A percentile compares a stretch with the other conserved stretches of the same genome.
phyloP scores from a whole-genome alignment of 192 early-diverging fungal genomes.

The Podila epicladia region DNA sequence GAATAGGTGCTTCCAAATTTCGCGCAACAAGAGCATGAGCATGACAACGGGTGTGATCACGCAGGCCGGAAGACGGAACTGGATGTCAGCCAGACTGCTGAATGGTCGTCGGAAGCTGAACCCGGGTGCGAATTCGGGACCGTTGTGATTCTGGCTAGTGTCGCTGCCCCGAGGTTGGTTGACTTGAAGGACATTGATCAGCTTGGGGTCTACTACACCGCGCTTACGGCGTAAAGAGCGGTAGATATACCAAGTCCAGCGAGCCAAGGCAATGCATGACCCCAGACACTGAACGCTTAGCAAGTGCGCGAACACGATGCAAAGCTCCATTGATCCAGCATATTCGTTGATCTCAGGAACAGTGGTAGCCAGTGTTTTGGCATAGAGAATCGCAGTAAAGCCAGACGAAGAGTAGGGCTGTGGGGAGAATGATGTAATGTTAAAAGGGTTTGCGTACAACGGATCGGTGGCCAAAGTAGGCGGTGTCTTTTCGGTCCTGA shows the following conservation, averaged over 20 bases:
- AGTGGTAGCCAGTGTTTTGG: not conserved
- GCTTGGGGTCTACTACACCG: conserved; percentile 6
- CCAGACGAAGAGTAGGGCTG: conserved; percentile 1
- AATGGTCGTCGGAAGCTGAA: conserved; percentile 10
- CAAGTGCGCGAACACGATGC: conserved; percentile 20
- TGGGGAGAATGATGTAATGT: not conserved
- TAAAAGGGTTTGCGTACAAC: not conserved
- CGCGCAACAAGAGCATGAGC: not conserved
- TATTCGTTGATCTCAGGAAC: not conserved
- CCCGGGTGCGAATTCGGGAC: not conserved
- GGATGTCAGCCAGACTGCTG: not conserved
- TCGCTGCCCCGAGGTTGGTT: not conserved
- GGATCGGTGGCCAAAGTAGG: not conserved
- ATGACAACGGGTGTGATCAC: conserved; percentile 5
- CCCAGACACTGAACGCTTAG: conserved; percentile 16
- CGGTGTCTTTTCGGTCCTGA: not conserved
- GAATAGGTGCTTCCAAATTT: not conserved
- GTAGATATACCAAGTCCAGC: conserved; percentile 19
- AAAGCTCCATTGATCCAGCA: not conserved
- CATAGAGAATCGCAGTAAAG: not conserved
- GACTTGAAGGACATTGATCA: not conserved
- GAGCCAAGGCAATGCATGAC: conserved; percentile 1
- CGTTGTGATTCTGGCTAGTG: not conserved
- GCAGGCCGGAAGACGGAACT: conserved; percentile 2
- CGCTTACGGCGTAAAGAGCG: conserved; percentile 14